Evolutionary conservation across 176 grass and related monocot genomes (phyloP), one percentile per base, ranked within the genome.

Genomic region (Avena sativa): DNA sequence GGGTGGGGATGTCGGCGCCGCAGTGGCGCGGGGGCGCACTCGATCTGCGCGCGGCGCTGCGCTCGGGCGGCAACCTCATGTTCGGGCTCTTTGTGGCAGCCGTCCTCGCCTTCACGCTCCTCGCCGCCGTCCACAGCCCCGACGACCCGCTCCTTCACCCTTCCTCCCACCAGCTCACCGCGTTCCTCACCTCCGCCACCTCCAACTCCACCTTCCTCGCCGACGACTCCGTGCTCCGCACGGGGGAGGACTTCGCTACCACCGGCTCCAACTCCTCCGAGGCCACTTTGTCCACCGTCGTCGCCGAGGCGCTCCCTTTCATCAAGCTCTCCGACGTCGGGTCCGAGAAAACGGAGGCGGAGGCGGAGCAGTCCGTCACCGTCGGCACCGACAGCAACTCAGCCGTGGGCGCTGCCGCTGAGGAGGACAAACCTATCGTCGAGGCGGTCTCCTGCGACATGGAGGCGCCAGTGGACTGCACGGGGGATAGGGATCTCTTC

Each of bases 1-100:
- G 75, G 56, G 36, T 38, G 68, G 76, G 47, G 48, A 67, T 83
- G 57, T 79, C 88, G 28, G 84, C 79, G 79, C 62, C 79, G 79
- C 88, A 76, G 79, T 86, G 84, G 88, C 88, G 84, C 53, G 89
- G 85, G 12, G 81, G 57, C 34, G 50, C 69, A 76, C 74, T 84
- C 48, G 89, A 91, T 76, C 81, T 91, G 26, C 93, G 89, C 64
- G 82, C 86, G 8, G 67, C 82, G 81, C 86, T 84, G 86, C 92
- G 88, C 23, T 84, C 89, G 12, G 94, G 89, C 19, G 93, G 92
- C 67, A 97, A 94, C 66, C 90, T 97, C 88, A 87, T 91, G 40
- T 98, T 98, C 86, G 90, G 86, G 28, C 86, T 98, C 84, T 98
- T 98, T 93, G 93, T 98, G 55, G 88, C 89, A 43, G 96, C 84